Evolutionary conservation across 1,284 basidiomycete species (phyloP).

Genomic region (Pseudozyma thailandica): DNA sequence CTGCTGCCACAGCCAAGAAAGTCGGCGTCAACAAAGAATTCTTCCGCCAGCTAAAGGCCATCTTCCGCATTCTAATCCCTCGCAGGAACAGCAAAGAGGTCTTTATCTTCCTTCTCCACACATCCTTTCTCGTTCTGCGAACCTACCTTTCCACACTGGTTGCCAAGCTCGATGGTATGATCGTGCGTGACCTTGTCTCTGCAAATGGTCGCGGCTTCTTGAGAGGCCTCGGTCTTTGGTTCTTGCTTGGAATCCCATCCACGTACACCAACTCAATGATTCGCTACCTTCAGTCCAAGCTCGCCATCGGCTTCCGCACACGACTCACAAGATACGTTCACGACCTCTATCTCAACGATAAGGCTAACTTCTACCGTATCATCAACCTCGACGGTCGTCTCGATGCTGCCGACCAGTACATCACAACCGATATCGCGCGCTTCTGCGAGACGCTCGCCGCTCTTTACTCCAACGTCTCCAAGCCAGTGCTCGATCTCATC

Average conservation of each 20-base stretch:
- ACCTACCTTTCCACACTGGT: conserved; percentile 80
- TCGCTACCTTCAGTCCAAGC: conserved; percentile 87
- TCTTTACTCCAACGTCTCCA: conserved; percentile 76
- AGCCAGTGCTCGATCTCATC: conserved; percentile 88
- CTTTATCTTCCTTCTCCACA: conserved; percentile 81
- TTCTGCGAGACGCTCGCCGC: conserved; percentile 89
- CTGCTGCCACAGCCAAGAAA: conserved; percentile 63
- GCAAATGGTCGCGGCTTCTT: conserved; percentile 87
- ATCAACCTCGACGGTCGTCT: conserved; percentile 64
- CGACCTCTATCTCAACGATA: conserved; percentile 78
- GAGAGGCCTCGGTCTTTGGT: conserved; percentile 86
- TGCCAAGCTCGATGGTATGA: conserved; percentile 86
- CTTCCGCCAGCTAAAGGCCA: conserved; percentile 72
- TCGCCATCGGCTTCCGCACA: conserved; percentile 84
- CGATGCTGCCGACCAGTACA: conserved; percentile 72
- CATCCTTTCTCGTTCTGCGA: conserved; percentile 84
- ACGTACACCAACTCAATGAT: conserved; percentile 98
- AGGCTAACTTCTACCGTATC: conserved; percentile 72
- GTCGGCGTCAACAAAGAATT: conserved; percentile 79
- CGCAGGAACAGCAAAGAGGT: conserved; percentile 74
- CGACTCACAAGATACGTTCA: conserved; percentile 90
- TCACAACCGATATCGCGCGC: conserved; percentile 89
- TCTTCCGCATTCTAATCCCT: conserved; percentile 66
- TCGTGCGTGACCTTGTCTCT: conserved; percentile 88
- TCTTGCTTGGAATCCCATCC: conserved; percentile 86